These are phyloP conservation scores for Bryopsis sp. DNA, from an alignment of 139 green algal species.

Conservation along the genomic window DNA sequence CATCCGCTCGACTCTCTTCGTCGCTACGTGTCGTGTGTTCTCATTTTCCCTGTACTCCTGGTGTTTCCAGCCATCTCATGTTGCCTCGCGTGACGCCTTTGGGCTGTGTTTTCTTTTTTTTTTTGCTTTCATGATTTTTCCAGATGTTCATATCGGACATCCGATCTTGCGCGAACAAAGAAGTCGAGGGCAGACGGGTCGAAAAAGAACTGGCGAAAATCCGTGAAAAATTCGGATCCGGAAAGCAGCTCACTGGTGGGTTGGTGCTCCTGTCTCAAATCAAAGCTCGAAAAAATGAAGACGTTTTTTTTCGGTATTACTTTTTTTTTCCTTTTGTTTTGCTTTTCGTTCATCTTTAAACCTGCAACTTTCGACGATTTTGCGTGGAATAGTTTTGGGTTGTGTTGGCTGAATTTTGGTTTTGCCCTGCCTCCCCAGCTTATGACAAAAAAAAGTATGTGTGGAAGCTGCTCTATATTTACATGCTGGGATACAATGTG, in stretches of 20 bases:
- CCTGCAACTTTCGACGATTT: no score
- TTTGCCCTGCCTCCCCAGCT: constrained; percentile 32
- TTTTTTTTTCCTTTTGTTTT: no score
- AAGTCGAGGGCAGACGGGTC: constrained; percentile 79
- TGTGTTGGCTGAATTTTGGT: constrained; percentile 7
- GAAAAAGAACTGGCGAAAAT: constrained; percentile 99
- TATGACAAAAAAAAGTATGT: constrained; percentile 99
- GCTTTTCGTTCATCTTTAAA: no score
- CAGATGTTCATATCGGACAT: constrained; percentile 94
- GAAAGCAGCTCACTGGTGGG: constrained; percentile 47
- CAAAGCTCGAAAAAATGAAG: no score
- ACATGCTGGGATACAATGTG: constrained; percentile 97
- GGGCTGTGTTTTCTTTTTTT: not conserved
- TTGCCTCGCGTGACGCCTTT: not conserved
- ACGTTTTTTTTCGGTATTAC: no score
- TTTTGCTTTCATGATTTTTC: not conserved
- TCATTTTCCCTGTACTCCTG: no score
- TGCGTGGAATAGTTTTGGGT: no score
- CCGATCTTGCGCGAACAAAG: constrained; percentile 76
- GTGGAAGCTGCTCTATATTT: constrained; percentile 99
- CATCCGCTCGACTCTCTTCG: not conserved
- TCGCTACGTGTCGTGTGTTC: no score
- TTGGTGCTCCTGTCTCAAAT: not conserved
- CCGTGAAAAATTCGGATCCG: constrained; percentile 81
- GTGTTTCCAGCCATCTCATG: no score